A percentile compares a stretch with the other conserved stretches of the same genome.
Conservation (phyloP, 345 rosid species). For the Acer yangbiense region DNA sequence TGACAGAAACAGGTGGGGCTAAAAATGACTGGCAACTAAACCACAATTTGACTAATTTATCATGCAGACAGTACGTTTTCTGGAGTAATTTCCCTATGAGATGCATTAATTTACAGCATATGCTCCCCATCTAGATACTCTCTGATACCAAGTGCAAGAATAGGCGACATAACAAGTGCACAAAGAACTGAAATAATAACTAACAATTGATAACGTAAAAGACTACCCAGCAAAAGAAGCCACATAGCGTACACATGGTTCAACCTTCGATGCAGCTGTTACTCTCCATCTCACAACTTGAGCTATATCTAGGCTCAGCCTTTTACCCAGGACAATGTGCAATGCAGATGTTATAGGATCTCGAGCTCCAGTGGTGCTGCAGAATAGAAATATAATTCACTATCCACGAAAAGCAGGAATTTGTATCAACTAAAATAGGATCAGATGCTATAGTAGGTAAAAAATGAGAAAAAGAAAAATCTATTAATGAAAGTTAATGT, state of each 20-base stretch:
- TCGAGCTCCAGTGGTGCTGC: slow-evolving; percentile 93
- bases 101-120: not conserved
- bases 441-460: not conserved
- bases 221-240: slow-evolving; percentile 98
- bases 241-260: slow-evolving; percentile 86
- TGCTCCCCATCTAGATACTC: slow-evolving; percentile 9
- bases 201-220: slow-evolving; percentile 16
- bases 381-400: slow-evolving; percentile 17
- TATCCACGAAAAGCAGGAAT: not conserved
- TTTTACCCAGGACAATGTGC: slow-evolving; percentile 86
- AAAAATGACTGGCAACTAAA: not conserved
- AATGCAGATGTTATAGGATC: slow-evolving; percentile 92
- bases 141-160: not conserved
- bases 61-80: not conserved
- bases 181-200: not conserved
- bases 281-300: slow-evolving; percentile 96
- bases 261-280: slow-evolving; percentile 53
- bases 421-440: not conserved
- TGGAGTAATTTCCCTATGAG: not conserved
- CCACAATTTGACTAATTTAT: not conserved
- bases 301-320: slow-evolving; percentile 75
- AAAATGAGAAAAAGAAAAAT: not conserved
- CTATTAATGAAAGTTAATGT: not conserved
- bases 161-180: not conserved
- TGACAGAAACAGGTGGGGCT: not conserved